A percentile compares a stretch with the other conserved stretches of the same genome.
phyloP scores from a whole-genome alignment of 1,139 yeast genomes.

The Pichia norvegensis region DNA sequence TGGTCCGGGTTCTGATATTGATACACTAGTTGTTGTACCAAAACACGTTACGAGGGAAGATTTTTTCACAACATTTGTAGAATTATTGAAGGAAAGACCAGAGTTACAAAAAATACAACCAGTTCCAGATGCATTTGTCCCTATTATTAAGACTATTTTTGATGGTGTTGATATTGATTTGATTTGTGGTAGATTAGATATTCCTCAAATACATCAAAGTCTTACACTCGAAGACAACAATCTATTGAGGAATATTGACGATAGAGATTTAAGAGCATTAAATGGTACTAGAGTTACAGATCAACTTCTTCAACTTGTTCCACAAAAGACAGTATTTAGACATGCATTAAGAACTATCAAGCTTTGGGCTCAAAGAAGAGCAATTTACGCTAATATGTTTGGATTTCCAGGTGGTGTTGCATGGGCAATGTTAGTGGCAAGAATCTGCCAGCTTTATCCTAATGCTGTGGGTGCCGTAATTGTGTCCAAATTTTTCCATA shows the following conservation, averaged over 20 bases:
- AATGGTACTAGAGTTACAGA: slow-evolving; percentile 98
- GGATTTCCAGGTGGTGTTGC: slow-evolving; percentile 99
- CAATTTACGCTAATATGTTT: slow-evolving; percentile 86
- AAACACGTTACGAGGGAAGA: slow-evolving; percentile 89
- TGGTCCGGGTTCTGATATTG: slow-evolving; percentile 98
- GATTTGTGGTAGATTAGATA: slow-evolving; percentile 71
- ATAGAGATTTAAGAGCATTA: slow-evolving; percentile 76
- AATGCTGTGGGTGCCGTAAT: slow-evolving; percentile 92
- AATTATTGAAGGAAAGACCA: slow-evolving; percentile 55
- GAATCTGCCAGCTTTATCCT: slow-evolving; percentile 93
- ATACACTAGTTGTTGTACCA: slow-evolving; percentile 90
- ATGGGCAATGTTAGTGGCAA: slow-evolving; percentile 98
- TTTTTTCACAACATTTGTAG: slow-evolving; percentile 73
- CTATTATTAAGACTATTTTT: slow-evolving; percentile 83
- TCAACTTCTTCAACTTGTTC: slow-evolving; percentile 80
- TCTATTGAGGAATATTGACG: slow-evolving; percentile 77
- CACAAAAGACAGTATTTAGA: slow-evolving; percentile 87
- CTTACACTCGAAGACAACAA: slow-evolving; percentile 79
- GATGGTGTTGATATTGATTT: slow-evolving; percentile 87
- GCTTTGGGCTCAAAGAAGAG: slow-evolving; percentile 94
- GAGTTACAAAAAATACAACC: slow-evolving; percentile 86
- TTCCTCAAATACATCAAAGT: slow-evolving; percentile 71
- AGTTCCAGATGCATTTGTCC: slow-evolving; percentile 96
- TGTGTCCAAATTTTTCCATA: slow-evolving; percentile 78
- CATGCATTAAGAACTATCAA: slow-evolving; percentile 89